phyloP scores from a whole-genome alignment of 176 grass and related monocot genomes.

The Triticum turgidum region DNA sequence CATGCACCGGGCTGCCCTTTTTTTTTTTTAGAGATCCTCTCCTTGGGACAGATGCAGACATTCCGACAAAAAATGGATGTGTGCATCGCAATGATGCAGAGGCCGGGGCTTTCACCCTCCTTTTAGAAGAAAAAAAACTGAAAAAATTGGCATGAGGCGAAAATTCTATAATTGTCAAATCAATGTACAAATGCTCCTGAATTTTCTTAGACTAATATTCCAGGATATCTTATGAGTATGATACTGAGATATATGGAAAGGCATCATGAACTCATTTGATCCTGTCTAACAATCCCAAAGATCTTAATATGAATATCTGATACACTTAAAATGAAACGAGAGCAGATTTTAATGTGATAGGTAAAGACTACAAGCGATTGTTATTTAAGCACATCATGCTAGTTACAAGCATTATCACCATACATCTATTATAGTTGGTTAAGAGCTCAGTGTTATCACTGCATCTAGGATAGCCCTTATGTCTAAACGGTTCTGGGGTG shows the following conservation, averaged over 20 bases:
- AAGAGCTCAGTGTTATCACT: background rate
- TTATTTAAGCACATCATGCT: slow-evolving; percentile 1
- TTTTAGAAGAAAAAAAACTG: too few species aligned
- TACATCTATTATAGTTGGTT: background rate
- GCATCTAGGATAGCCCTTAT: background rate
- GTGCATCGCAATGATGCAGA: too few species aligned
- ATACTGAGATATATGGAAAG: background rate
- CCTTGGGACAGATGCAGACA: background rate
- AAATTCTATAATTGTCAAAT: background rate
- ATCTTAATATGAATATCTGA: background rate
- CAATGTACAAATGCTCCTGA: background rate
- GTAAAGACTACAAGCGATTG: background rate
- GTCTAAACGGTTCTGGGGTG: background rate
- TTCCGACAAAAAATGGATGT: background rate
- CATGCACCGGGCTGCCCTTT: too few species aligned
- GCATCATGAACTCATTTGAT: background rate
- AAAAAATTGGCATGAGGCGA: background rate
- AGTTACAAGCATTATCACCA: background rate
- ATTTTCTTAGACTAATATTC: too few species aligned
- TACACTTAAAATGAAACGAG: background rate
- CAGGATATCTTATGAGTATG: background rate
- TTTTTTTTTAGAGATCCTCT: background rate
- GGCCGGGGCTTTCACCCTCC: too few species aligned
- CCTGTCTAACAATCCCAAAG: background rate
- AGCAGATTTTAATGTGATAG: background rate